Conservation (phyloP, 164 flowering plant species). For the Dillenia turbinata region DNA sequence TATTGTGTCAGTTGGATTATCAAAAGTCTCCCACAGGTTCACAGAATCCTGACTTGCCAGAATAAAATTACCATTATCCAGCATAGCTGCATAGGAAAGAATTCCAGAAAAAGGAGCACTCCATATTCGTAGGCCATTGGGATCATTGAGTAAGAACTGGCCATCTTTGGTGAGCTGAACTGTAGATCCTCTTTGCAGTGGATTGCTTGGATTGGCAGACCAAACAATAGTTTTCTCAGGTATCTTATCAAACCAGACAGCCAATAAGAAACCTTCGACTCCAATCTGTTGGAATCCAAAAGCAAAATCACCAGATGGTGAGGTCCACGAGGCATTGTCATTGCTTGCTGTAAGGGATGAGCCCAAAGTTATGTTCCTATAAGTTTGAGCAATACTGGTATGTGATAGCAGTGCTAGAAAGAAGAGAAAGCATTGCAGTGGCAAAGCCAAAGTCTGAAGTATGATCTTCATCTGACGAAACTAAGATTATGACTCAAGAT, state of each 20-base stretch:
- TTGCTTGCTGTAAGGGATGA: conserved; percentile 17
- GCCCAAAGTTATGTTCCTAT: conserved; percentile 17
- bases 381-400: conserved; percentile 13
- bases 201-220: conserved; percentile 23
- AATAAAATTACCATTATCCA: conserved; percentile 43
- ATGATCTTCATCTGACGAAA: no score
- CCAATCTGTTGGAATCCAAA: conserved; percentile 23
- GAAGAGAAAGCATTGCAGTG: not conserved
- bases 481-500: no score
- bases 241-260: conserved; percentile 35
- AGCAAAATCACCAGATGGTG: conserved; percentile 34
- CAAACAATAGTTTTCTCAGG: conserved; percentile 31
- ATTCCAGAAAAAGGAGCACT: conserved; percentile 2
- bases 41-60: conserved; percentile 8
- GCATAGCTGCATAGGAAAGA: conserved; percentile 30
- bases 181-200: conserved; percentile 23
- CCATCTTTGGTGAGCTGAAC: conserved; percentile 21
- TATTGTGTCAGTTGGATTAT: conserved; percentile 36
- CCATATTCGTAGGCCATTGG: conserved; percentile 17
- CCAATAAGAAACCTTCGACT: conserved; percentile 14
- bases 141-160: conserved; percentile 17
- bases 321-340: conserved; percentile 19
- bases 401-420: not conserved
- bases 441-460: conserved; percentile 2
- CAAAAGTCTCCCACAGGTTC: conserved; percentile 27